Evolutionary conservation across 2,329 filamentous ascomycete species (phyloP).

Genomic region (Phyllachora maydis): DNA sequence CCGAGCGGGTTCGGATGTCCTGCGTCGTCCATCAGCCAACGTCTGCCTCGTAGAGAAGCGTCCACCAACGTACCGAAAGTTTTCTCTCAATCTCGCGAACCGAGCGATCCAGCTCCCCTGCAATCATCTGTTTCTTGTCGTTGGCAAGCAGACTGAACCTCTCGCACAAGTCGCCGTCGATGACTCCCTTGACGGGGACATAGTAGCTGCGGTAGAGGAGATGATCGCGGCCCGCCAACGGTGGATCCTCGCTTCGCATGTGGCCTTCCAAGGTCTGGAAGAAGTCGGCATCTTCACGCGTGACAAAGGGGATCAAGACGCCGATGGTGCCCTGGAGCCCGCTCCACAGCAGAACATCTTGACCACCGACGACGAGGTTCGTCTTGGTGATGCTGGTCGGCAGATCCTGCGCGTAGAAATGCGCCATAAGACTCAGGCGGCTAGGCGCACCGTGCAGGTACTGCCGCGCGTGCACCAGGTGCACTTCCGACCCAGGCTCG

Average conservation of each 20-base stretch:
- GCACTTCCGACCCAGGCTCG: conserved; percentile 74
- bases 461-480: conserved; percentile 73
- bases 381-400: conserved; percentile 82
- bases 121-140: conserved; percentile 91
- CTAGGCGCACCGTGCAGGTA: conserved; percentile 84
- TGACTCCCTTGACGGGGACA: conserved; percentile 85
- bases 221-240: conserved; percentile 81
- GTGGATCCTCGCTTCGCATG: conserved; percentile 68
- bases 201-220: conserved; percentile 93
- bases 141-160: conserved; percentile 64
- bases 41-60: neutral
- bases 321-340: conserved; percentile 90
- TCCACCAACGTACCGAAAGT: conserved; percentile 51
- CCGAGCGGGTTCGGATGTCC: conserved; percentile 37
- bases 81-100: conserved; percentile 90
- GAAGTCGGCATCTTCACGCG: conserved; percentile 88
- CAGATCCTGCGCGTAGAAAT: conserved; percentile 83
- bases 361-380: conserved; percentile 72
- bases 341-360: conserved; percentile 82
- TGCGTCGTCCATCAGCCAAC: conserved; percentile 9
- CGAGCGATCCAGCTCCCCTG: conserved; percentile 75
- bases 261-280: conserved; percentile 89
- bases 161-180: conserved; percentile 94
- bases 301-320: conserved; percentile 77
- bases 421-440: conserved; percentile 64